Percentiles rank a stretch among this genome's conserved stretches.
phyloP scores from a whole-genome alignment of 495 filamentous ascomycete species.

The Penicillium crystallinum region DNA sequence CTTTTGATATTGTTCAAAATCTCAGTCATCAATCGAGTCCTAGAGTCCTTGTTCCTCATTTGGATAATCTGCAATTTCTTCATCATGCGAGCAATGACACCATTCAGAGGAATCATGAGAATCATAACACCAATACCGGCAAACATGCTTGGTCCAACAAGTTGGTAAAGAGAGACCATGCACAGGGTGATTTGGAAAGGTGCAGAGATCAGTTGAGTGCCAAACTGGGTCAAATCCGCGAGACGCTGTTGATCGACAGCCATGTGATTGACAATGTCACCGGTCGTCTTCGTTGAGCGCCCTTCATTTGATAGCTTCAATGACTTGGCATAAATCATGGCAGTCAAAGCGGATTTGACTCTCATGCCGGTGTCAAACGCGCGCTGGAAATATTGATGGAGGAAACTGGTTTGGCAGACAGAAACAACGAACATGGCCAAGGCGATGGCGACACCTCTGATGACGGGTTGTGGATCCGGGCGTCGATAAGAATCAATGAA shows the following conservation, averaged over 20 bases:
- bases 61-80: conserved; percentile 90
- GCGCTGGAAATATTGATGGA: conserved; percentile 96
- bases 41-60: conserved; percentile 98
- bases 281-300: conserved; percentile 82
- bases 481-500: conserved; percentile 79
- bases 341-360: conserved; percentile 83
- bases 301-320: conserved; percentile 91
- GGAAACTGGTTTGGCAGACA: conserved; percentile 68
- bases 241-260: conserved; percentile 94
- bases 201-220: conserved; percentile 90
- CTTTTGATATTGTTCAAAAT: conserved; percentile 99
- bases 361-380: conserved; percentile 95
- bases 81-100: conserved; percentile 86
- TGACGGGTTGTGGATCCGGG: conserved; percentile 64
- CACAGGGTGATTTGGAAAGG: conserved; percentile 95
- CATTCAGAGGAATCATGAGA: conserved; percentile 95
- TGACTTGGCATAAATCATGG: conserved; percentile 88
- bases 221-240: conserved; percentile 92
- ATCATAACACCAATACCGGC: conserved; percentile 97
- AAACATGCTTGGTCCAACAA: conserved; percentile 90
- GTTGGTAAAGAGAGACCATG: conserved; percentile 90
- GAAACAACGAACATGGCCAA: conserved; percentile 89
- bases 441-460: conserved; percentile 82
- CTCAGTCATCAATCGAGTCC: conserved; percentile 91
- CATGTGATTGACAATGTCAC: conserved; percentile 99